Percentiles rank a stretch among this genome's conserved stretches.
Conservation (phyloP, 139 green algal genomes). For the Penium margaritaceum region DNA sequence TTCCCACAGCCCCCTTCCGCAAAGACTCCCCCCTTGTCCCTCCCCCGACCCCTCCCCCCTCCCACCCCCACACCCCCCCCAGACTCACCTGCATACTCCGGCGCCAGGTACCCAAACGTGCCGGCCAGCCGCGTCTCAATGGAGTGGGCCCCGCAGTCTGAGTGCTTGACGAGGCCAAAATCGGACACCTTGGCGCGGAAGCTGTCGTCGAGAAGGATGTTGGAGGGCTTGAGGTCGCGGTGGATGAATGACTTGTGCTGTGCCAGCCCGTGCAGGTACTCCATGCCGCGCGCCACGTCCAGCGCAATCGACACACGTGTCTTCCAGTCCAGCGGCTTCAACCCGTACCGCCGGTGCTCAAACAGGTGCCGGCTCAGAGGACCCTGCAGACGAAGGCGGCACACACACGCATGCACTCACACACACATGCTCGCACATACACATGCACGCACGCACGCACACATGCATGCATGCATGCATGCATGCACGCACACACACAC, state of each 20-base stretch:
- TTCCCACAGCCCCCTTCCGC: neutral
- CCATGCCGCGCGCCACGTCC: conserved; percentile 44
- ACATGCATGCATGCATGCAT: neutral
- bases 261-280: conserved; percentile 39
- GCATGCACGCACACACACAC: neutral
- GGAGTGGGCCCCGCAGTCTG: conserved; percentile 1
- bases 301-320: conserved; percentile 46
- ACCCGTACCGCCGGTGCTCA: conserved; percentile 4
- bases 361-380: conserved; percentile 26
- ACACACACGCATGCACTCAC: neutral
- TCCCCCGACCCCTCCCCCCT: neutral
- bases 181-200: conserved; percentile 52
- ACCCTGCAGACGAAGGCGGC: conserved; percentile 7
- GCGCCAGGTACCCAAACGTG: conserved; percentile 58
- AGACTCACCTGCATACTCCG: conserved; percentile 50
- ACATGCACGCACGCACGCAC: neutral
- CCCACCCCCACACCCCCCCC: neutral
- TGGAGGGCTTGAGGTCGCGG: conserved; percentile 45
- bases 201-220: conserved; percentile 54
- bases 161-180: conserved; percentile 53
- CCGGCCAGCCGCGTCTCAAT: conserved; percentile 44
- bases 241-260: conserved; percentile 33
- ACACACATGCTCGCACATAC: neutral
- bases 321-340: conserved; percentile 47
- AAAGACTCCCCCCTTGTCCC: neutral